A percentile compares a stretch with the other conserved stretches of the same genome.
phyloP scores from a whole-genome alignment of 805 yeast genomes.

The Nakazawaea laoshanensis region DNA sequence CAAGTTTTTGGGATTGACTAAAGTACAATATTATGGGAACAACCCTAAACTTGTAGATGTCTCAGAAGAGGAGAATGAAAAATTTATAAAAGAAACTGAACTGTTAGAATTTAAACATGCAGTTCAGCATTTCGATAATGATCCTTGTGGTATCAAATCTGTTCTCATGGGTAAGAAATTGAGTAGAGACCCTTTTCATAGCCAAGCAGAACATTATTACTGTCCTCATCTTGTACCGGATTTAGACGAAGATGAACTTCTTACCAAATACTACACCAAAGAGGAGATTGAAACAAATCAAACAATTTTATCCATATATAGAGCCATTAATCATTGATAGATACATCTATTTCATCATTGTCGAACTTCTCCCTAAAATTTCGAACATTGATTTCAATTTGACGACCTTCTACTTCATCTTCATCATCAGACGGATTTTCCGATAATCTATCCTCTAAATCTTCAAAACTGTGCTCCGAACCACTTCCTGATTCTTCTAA shows the following conservation, averaged over 20 bases:
- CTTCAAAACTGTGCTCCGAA: slow-evolving; percentile 15
- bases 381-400: slow-evolving; percentile 16
- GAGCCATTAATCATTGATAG: slow-evolving; percentile 9
- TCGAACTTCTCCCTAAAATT: slow-evolving; percentile 17
- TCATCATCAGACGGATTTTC: slow-evolving; percentile 21
- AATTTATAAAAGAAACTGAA: slow-evolving; percentile 39
- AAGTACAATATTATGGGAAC: slow-evolving; percentile 44
- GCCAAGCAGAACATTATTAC: slow-evolving; percentile 4
- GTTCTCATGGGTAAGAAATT: slow-evolving; percentile 39
- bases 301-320: slow-evolving; percentile 4
- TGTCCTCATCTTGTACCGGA: not conserved
- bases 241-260: not conserved
- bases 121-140: slow-evolving; percentile 38
- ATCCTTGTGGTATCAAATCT: slow-evolving; percentile 47
- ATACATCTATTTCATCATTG: slow-evolving; percentile 7
- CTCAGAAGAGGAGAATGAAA: slow-evolving; percentile 15
- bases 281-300: slow-evolving; percentile 2
- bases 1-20: slow-evolving; percentile 36
- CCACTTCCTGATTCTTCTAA: slow-evolving; percentile 40
- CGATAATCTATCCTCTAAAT: slow-evolving; percentile 14
- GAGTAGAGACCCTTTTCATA: slow-evolving; percentile 48
- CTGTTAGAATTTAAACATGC: slow-evolving; percentile 44
- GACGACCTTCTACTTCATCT: slow-evolving; percentile 28
- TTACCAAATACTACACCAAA: slow-evolving; percentile 3
- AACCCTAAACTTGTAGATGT: slow-evolving; percentile 32